Evolutionary conservation across 73 alveolate species (phyloP), one percentile per base, ranked within the genome.

Genomic region (Stentor coeruleus): DNA sequence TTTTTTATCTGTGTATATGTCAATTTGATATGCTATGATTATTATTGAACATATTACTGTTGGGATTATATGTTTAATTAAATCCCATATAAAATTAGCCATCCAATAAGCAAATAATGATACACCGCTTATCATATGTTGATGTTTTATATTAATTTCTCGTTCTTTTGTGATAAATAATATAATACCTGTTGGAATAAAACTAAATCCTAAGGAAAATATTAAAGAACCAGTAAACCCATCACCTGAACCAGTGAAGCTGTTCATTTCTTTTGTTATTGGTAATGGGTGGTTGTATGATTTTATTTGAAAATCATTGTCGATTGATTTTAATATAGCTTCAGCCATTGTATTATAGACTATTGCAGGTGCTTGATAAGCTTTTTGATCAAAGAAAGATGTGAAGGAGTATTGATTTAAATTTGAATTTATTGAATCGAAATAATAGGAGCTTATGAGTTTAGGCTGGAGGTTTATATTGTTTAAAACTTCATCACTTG

Each of bases 131-230:
- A 97, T 86, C 38, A 93, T 59, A 81, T 97, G 94, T 84, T 93
- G 88, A 88, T 97, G 99, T 81, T 96, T 95, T 39, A 96, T 88
- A 82, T 92, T 96, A 72, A 83, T 90, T 84, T 97, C 99, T 89
- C 98, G 92, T 86, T 97, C 99, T 83, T 88, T 87, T 35, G 96
- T 93, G 30, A 97, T 94, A 58, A 88, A 88, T 57, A 93, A 84
- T 3, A 95, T 87, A 26, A 97, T 88, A 82, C 91, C 84, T n/a
- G 99, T 93, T 3, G 99, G 99, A 38, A 97, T 93, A 82, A 97
- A 84, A 11, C 99, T 85, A 82, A 95, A 92, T 14, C 98, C 99
- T 26, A 97, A 88, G 3, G 98, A 89, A 57, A 95, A 86, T 72
- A 91, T 91, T 84, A 96, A 59, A 3, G 90, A 74, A 89, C 57